A percentile compares a stretch with the other conserved stretches of the same genome.
Conservation (phyloP, 2,329 filamentous ascomycete genomes). For the Aspergillus sp. region DNA sequence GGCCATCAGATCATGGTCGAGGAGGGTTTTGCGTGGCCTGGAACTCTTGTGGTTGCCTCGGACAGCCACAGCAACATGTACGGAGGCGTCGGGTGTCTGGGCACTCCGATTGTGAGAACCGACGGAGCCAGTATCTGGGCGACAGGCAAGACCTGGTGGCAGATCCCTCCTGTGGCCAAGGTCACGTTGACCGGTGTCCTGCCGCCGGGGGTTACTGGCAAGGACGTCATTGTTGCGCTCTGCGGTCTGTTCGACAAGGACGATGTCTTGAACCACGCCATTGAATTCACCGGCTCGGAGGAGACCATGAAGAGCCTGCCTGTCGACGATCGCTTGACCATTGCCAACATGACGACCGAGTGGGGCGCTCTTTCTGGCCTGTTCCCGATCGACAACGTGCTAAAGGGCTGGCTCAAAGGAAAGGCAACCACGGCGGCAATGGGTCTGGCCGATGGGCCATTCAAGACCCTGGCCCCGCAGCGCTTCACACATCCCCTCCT, state of each 20-base stretch:
- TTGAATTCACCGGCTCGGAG: slow-evolving; percentile 77
- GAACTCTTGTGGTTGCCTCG: slow-evolving; percentile 69
- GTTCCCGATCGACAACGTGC: slow-evolving; percentile 69
- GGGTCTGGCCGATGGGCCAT: slow-evolving; percentile 41
- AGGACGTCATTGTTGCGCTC: slow-evolving; percentile 86
- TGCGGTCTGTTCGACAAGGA: slow-evolving; percentile 78
- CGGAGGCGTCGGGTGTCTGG: slow-evolving; percentile 66
- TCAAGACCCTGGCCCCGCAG: slow-evolving; percentile 39
- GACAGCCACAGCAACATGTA: slow-evolving; percentile 70
- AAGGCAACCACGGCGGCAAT: slow-evolving; percentile 67
- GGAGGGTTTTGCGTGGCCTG: slow-evolving; percentile 75
- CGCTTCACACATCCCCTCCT: slow-evolving; percentile 65
- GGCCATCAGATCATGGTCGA: slow-evolving; percentile 74
- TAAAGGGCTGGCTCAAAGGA: slow-evolving; percentile 63
- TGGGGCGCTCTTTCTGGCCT: slow-evolving; percentile 65
- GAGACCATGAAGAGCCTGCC: slow-evolving; percentile 64
- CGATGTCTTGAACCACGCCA: slow-evolving; percentile 81
- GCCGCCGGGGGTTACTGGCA: slow-evolving; percentile 74
- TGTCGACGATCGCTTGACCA: slow-evolving; percentile 62
- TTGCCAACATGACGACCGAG: slow-evolving; percentile 70
- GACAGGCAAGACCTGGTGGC: slow-evolving; percentile 77
- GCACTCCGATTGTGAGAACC: slow-evolving; percentile 74
- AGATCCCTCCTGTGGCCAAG: slow-evolving; percentile 73
- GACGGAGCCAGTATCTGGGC: slow-evolving; percentile 83
- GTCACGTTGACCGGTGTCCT: slow-evolving; percentile 67